Base-by-base conservation (phyloP, 2,329 filamentous ascomycete species). In the Coniella vitis region DNA sequence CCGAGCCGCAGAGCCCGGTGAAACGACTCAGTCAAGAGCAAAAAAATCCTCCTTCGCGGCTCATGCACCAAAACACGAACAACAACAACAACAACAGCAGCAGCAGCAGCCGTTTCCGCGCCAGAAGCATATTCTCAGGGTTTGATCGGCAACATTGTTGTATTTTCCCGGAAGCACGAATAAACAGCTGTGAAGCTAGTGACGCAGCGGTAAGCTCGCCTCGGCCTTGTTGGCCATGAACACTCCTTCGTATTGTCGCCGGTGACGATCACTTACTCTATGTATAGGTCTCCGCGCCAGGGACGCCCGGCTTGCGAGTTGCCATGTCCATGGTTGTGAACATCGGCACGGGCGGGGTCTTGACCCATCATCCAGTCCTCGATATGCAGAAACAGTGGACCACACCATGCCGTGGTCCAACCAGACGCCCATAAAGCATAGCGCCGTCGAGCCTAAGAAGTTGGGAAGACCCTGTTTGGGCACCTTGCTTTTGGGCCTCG, bases 381-480 rank as follows among this genome's bases (percentile, higher is more conserved):
- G 38, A 19, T 32, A 22, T 7, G 41, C 45, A 38, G 32, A 41
- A 34, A 17, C 32, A 20, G 46, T 48, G 49, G 46, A 41, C 21
- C 41, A 17, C 4, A 17, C 39, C 29, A 39, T 42, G 16, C 29
- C 40, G 25, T 45, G 35, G 38, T 38, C 34, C 45, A 42, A 29
- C 34, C 25, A 41, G 38, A 29, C 25, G 25, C 10, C 25, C 35
- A 34, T 48, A 36, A 34, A 45, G 39, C 35, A 45, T 37, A 21
- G 45, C 41, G 16, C 35, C 37, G 13, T 49, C 49, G 31, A 39
- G 40, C 38, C 34, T 9, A 14, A 21, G 25, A 13, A 29, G 31
- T 36, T 36, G 32, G 32, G 42, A 22, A 31, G 22, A 45, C 49
- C 49, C 45, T 52, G 49, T 38, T 14, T 29, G 37, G 12, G 21